Base-by-base conservation (phyloP, 2,329 filamentous ascomycete species). In the Diaporthe destruens region DNA sequence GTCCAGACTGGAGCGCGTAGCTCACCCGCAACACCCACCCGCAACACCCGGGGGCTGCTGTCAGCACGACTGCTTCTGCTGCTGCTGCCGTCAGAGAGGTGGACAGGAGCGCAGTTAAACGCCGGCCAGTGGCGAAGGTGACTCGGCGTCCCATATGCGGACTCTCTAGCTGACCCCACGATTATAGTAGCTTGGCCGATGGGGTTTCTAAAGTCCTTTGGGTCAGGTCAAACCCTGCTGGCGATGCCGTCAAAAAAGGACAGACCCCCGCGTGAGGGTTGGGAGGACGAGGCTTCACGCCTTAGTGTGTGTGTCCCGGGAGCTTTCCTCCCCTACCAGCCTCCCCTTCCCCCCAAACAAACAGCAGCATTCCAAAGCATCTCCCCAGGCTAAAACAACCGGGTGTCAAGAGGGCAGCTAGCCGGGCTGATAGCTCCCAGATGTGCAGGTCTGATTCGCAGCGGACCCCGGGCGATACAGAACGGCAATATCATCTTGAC, bases 381-480 rank as follows among this genome's bases (percentile, higher is more conserved):
- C 59, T 16, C 16, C 14, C 29, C 61, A 34, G 61, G 44, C 61
- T 36, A 44, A 65, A 65, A 51, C 61, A 23, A 42, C 20, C 20
- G 3, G 20, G 44, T 65, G 59, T 49, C 44, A 49, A 49, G 34
- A 34, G 49, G 11, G 23, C 44, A 34, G 29, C 44, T 65, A 65
- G 59, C 44, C 49, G 11, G 11, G 9, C 44, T 65, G 42, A 49
- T 44, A 65, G 61, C 44, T 25, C 29, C 42, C 29, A 51, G 44
- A 49, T 39, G 36, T 65, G 61, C 61, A 51, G 11, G 59, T 65
- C 59, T 65, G 59, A 65, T 65, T 65, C 59, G 61, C 61, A 65
- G 61, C 44, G 32, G 1, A 51, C 29, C 61, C 61, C n/a, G 44
- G 61, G 29, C 44, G 61, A 51, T 65, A 51, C 29, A 29, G 44